phyloP scores from a whole-genome alignment of 2,329 filamentous ascomycete species.

The Penicillium sp. region DNA sequence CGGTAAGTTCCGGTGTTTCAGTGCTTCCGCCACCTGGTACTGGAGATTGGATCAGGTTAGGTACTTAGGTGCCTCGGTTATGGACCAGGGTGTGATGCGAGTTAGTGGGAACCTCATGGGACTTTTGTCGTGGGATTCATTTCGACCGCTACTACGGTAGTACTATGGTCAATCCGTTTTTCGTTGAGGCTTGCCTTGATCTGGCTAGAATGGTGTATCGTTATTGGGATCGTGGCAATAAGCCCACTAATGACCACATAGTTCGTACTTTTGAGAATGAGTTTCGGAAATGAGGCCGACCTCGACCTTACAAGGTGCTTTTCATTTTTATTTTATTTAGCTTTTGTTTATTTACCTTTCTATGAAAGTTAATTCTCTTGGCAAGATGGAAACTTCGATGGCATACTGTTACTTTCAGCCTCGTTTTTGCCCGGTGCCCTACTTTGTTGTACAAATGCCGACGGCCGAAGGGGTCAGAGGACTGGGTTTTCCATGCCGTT shows the following conservation, averaged over 20 bases:
- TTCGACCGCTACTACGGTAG: background rate
- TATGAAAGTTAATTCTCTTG: background rate
- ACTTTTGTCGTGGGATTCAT: background rate
- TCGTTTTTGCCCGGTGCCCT: slow-evolving; percentile 2
- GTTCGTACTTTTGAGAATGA: background rate
- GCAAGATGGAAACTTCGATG: background rate
- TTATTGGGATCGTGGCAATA: background rate
- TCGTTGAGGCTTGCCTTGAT: no score
- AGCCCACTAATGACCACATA: background rate
- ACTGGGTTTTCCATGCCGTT: background rate
- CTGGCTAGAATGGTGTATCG: background rate
- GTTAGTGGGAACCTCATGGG: slow-evolving; percentile 13
- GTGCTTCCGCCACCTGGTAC: background rate
- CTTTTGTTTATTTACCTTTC: background rate
- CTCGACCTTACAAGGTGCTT: no score
- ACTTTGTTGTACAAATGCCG: slow-evolving; percentile 17
- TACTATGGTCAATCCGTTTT: background rate
- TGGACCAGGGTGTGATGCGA: slow-evolving; percentile 6
- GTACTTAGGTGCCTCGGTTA: slow-evolving; percentile 6
- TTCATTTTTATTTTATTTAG: background rate
- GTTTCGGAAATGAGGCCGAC: background rate
- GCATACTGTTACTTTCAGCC: background rate
- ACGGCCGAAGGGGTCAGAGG: slow-evolving; percentile 10
- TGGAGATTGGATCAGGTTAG: background rate
- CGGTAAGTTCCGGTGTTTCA: slow-evolving; percentile 20